Evolutionary conservation across 1,284 basidiomycete genomes (phyloP), one percentile per base, ranked within the genome.

Genomic region (Earliella scabrosa): DNA sequence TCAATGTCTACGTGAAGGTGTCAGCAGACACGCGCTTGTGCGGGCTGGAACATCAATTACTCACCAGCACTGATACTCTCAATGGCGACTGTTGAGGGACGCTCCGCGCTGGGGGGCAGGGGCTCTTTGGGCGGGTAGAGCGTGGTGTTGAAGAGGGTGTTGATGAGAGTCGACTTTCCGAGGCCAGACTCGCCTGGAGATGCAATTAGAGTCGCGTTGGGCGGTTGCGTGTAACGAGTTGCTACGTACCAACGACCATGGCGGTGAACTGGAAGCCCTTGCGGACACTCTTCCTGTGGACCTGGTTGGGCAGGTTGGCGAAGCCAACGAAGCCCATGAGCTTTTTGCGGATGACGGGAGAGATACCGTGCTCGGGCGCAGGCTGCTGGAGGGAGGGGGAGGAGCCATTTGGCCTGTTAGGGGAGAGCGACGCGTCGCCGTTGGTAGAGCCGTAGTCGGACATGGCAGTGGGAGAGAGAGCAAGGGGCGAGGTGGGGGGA

Each of bases 231-330:
- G 61, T 54, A 50, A 66, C 52, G 66, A 61, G 63, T 66, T 66
- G 59, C 50, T 47, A 86, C 93, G 69, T 66, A 95, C 95, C 96
- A 70, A 98, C 96, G 63, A 98, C 93, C 93, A 95, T 95, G 66
- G 95, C 74, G 66, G 94, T 97, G 78, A 98, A 98, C 75, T 97
- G 93, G 82, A 98, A 98, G 41, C 95, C 95, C 73, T 95, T 96
- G 79, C 93, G 85, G 55, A 97, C 90, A 69, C 94, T 96, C 80
- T 95, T 94, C 75, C 96, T 88, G 78, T 97, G 96, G 45, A 97
- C 94, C 75, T 98, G 95, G 82, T 98, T 97, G 56, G 96, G 95
- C 54, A 98, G 82, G 76, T 97, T 98, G 72, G 95, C 93, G 71
- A 93, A 89, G 41, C 87, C 87, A 54, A 96, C 92, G 71, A 93